Evolutionary conservation across 768 basidiomycete species (phyloP).

Genomic region (Tylopilus plumbeoviolaceoides): DNA sequence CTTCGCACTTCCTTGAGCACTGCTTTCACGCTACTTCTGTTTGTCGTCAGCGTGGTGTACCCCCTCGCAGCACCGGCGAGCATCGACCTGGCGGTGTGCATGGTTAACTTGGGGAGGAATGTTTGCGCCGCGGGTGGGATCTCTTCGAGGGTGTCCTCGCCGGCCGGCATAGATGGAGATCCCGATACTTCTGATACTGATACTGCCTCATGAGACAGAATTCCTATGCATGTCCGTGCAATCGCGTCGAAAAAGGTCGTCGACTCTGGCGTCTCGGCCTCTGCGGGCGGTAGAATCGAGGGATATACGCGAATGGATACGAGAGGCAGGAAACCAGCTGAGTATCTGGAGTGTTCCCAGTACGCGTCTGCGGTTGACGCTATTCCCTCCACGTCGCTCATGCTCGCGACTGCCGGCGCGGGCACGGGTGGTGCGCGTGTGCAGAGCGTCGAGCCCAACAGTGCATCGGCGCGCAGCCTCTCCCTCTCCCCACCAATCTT

Average conservation of each 20-base stretch:
- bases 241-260: conserved; percentile 45
- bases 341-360: conserved; percentile 63
- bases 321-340: conserved; percentile 49
- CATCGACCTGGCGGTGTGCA: conserved; percentile 75
- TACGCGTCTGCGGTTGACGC: conserved; percentile 38
- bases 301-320: conserved; percentile 55
- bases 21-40: conserved; percentile 70
- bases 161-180: neutral
- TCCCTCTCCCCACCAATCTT: conserved; percentile 78
- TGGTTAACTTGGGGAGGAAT: conserved; percentile 58
- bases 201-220: conserved; percentile 45
- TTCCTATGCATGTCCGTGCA: conserved; percentile 46
- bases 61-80: conserved; percentile 61
- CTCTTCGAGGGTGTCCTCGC: conserved; percentile 24
- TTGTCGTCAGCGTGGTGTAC: conserved; percentile 89
- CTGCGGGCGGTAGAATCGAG: conserved; percentile 17
- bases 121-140: conserved; percentile 53
- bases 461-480: conserved; percentile 54
- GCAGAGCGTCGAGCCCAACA: conserved; percentile 41
- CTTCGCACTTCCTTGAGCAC: conserved; percentile 64
- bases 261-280: neutral
- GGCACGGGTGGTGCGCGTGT: conserved; percentile 7
- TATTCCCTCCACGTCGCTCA: neutral
- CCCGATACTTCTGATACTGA: neutral
- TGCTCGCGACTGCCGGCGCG: neutral